Percentiles rank a stretch among this genome's conserved stretches.
Conservation (phyloP, 2,329 filamentous ascomycete species). For the Alternaria arbusti region DNA sequence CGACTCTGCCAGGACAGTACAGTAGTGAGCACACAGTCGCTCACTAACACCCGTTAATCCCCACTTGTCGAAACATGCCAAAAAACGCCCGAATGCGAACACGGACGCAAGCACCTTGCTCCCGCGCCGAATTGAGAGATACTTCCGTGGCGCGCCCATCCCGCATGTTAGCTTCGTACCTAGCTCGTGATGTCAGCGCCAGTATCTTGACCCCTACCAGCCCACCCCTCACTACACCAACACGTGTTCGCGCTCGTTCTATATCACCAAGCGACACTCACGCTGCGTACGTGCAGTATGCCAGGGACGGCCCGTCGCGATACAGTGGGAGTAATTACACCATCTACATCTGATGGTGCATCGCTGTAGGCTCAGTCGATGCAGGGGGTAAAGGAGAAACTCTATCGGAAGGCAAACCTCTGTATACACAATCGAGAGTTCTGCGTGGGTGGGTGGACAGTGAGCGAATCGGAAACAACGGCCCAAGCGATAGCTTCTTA, state of each 20-base stretch:
- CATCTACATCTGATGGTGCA: background rate
- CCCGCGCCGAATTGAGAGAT: background rate
- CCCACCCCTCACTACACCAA: background rate
- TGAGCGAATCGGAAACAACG: background rate
- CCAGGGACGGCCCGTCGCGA: slow-evolving; percentile 2
- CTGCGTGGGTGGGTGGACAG: background rate
- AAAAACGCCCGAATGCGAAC: background rate
- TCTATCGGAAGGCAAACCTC: background rate
- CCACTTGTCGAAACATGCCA: background rate
- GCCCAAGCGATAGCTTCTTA: background rate
- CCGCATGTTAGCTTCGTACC: background rate
- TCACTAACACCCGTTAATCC: background rate
- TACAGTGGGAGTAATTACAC: background rate
- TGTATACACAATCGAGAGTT: background rate
- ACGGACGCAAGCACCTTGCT: background rate
- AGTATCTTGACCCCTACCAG: background rate
- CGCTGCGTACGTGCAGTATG: background rate
- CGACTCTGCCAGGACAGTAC: background rate
- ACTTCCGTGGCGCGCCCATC: background rate
- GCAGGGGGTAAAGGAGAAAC: background rate
- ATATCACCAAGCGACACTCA: background rate
- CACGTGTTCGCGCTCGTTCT: background rate
- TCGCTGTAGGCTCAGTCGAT: background rate
- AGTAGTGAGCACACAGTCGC: background rate
- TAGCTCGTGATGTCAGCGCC: background rate